Conservation (phyloP, 2,329 filamentous ascomycete species). For the Fonsecaea erecta region DNA sequence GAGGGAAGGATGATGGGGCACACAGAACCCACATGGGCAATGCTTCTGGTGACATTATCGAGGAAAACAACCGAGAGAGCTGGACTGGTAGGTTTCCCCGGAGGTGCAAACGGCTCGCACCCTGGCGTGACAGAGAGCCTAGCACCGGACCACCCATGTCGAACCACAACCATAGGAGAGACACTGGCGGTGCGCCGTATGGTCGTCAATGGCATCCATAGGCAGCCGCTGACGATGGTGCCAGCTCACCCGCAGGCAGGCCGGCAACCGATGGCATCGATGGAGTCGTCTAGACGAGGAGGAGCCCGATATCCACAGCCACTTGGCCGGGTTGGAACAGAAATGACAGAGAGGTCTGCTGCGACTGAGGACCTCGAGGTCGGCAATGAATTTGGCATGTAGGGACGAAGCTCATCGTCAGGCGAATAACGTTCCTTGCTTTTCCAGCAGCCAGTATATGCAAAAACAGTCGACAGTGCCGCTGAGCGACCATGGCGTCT, state of each 20-base stretch:
- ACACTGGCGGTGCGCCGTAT: not conserved
- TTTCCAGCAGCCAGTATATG: not conserved
- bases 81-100: not conserved
- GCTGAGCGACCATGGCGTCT: too few species aligned
- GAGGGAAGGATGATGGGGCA: not conserved
- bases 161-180: not conserved
- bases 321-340: not conserved
- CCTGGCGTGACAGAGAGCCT: not conserved
- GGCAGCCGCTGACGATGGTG: not conserved
- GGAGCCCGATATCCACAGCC: constrained; percentile 8
- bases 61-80: not conserved
- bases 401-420: not conserved
- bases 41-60: not conserved
- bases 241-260: not conserved
- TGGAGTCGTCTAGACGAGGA: constrained; percentile 17
- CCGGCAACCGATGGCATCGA: constrained; percentile 14
- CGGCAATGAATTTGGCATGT: not conserved
- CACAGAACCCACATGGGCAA: not conserved
- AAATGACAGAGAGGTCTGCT: constrained; percentile 12
- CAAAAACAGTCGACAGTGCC: too few species aligned
- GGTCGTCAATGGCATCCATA: not conserved
- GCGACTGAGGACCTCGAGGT: constrained; percentile 23
- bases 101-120: not conserved
- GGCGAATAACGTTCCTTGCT: not conserved
- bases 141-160: not conserved